Evolutionary conservation across 2,329 filamentous ascomycete species (phyloP), one percentile per base, ranked within the genome.

Genomic region (Lecanicillium sp.): DNA sequence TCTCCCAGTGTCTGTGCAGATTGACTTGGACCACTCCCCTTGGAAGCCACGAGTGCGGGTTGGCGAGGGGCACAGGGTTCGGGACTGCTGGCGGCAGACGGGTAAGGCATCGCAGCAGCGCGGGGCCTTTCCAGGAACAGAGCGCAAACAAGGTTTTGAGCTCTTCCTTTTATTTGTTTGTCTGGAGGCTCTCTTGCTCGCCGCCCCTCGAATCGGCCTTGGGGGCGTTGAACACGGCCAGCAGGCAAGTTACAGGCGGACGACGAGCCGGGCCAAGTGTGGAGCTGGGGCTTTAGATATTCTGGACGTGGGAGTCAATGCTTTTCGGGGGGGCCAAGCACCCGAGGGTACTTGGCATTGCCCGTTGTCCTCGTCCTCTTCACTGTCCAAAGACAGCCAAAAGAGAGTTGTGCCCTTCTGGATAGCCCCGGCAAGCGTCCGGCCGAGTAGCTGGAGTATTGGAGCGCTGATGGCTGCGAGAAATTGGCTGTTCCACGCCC

Each of bases 1-100:
- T 19, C 21, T 29, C 15, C 8, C 23, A 44, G 23, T 38, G 44
- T 46, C 44, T 39, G 44, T 46, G 44, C 44, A 21, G 19, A 46
- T 26, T 24, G 17, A 32, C 35, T 46, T 32, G 35, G 26, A 23
- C 32, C 33, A 8, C 17, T 32, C 33, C 36, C 41, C n/a, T 12
- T 11, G n/a, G 10, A 36, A 24, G 24, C 24, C 24, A 15, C 15
- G 33, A 39, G 33, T 24, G 14, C 33, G 24, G 19, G 24, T 45
- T 45, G 33, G 24, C 33, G 9, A 15, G 12, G 21, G 14, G 11
- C n/a, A 8, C 27, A 17, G 23, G 11, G 6, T 17, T 23, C 23
- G 29, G 43, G 17, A 12, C 23, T 23, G 24, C 17, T 15, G 7
- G 19, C 21, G 23, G 43, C 32, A 6, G 33, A n/a, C n/a, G n/a